Evolutionary conservation across 495 filamentous ascomycete species (phyloP).

Genomic region (Tuber aestivum): DNA sequence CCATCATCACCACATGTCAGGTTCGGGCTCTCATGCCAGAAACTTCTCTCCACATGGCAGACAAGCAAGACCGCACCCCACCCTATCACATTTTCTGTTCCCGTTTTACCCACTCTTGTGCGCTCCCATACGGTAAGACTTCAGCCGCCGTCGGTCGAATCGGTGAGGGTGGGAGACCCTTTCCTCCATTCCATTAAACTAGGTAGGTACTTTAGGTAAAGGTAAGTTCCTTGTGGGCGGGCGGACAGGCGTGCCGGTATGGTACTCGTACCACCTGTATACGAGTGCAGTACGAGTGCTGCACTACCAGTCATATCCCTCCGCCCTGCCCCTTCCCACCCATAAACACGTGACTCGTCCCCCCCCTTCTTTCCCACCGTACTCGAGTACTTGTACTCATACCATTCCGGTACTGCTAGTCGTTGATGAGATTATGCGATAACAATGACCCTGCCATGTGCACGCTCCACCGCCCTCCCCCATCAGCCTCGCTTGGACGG

Average conservation of each 20-base stretch:
- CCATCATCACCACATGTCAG: neutral
- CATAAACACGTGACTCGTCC: neutral
- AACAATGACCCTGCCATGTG: neutral
- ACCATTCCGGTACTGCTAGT: no score
- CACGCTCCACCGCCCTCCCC: neutral
- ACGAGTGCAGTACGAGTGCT: no score
- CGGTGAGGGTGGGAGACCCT: neutral
- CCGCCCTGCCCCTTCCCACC: neutral
- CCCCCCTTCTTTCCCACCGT: neutral
- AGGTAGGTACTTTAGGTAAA: no score
- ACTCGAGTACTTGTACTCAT: no score
- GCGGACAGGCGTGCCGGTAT: no score
- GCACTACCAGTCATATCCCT: no score
- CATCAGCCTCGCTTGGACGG: neutral
- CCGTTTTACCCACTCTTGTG: neutral
- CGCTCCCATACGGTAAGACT: neutral
- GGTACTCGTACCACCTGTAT: neutral
- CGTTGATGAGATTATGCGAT: neutral
- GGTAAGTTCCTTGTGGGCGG: no score
- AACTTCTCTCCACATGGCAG: neutral
- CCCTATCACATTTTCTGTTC: constrained; percentile 1
- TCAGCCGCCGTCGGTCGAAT: neutral
- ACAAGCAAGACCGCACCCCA: neutral
- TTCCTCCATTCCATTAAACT: neutral
- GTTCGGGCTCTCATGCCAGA: neutral